Evolutionary conservation across 1,139 yeast genomes (phyloP).

Genomic region (Yamadazyma trypodendri): DNA sequence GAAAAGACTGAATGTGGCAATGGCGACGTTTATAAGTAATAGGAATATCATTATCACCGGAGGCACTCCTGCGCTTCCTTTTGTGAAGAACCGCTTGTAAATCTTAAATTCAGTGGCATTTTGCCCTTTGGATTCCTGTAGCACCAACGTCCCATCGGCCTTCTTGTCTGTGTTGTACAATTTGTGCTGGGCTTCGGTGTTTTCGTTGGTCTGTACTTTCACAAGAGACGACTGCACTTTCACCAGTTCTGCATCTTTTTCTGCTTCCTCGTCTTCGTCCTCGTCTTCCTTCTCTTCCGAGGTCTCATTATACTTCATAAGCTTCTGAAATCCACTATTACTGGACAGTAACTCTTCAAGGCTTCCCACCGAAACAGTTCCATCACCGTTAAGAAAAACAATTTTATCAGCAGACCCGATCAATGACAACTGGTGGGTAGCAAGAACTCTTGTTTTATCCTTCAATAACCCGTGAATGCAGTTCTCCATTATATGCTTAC

Average conservation of each 20-base stretch:
- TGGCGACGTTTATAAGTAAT: slow-evolving; percentile 24
- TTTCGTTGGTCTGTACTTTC: slow-evolving; percentile 11
- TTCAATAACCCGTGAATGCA: slow-evolving; percentile 36
- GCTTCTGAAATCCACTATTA: slow-evolving; percentile 20
- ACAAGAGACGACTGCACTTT: slow-evolving; percentile 12
- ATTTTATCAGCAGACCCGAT: slow-evolving; percentile 42
- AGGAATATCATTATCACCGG: slow-evolving; percentile 14
- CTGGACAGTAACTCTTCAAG: slow-evolving; percentile 32
- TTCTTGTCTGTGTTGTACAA: slow-evolving; percentile 13
- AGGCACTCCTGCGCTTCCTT: slow-evolving; percentile 55
- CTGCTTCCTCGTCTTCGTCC: slow-evolving; percentile 22
- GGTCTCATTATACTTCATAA: slow-evolving; percentile 21
- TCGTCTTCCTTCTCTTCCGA: slow-evolving; percentile 22
- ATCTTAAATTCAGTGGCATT: slow-evolving; percentile 27
- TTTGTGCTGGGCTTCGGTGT: slow-evolving; percentile 13
- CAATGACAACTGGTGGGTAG: slow-evolving; percentile 48
- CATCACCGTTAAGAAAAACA: slow-evolving; percentile 41
- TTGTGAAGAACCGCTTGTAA: slow-evolving; percentile 45
- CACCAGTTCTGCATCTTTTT: slow-evolving; percentile 18
- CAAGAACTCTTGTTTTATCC: slow-evolving; percentile 41
- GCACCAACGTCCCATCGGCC: slow-evolving; percentile 31
- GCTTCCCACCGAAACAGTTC: slow-evolving; percentile 37
- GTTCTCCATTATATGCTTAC: slow-evolving; percentile 41
- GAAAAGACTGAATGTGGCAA: slow-evolving; percentile 58
- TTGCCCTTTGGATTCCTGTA: slow-evolving; percentile 39